A percentile compares a stretch with the other conserved stretches of the same genome.
Conservation (phyloP, 768 basidiomycete genomes). For the Agaricus bisporus region DNA sequence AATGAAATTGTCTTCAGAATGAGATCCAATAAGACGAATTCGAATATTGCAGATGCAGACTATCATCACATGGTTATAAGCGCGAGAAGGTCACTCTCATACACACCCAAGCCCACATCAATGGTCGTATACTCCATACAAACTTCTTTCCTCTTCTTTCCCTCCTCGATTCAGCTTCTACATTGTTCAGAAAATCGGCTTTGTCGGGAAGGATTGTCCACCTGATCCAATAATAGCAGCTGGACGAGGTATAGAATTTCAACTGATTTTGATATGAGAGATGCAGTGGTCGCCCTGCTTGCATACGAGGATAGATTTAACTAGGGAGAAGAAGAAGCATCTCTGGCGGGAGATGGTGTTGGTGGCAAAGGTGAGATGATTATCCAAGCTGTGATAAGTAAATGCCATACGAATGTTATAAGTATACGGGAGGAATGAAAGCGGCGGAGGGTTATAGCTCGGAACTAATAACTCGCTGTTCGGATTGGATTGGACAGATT, state of each 20-base stretch:
- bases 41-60: background rate
- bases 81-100: constrained; percentile 39
- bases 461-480: too few species aligned
- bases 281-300: background rate
- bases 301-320: background rate
- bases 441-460: too few species aligned
- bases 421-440: too few species aligned
- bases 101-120: constrained; percentile 36
- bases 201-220: constrained; percentile 23
- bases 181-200: constrained; percentile 3
- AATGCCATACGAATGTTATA: too few species aligned
- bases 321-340: constrained; percentile 4
- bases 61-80: constrained; percentile 36
- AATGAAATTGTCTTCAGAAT: background rate
- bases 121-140: constrained; percentile 24
- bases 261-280: constrained; percentile 2
- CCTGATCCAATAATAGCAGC: constrained; percentile 3
- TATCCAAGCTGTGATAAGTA: too few species aligned
- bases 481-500: too few species aligned
- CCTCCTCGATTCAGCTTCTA: constrained; percentile 23
- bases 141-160: constrained; percentile 28
- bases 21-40: background rate
- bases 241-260: constrained; percentile 9
- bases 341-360: constrained; percentile 18
- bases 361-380: background rate